These are phyloP conservation scores for Aureobasidium sp. DNA, from an alignment of 2,329 filamentous ascomycete genomes.

Conservation along the genomic window DNA sequence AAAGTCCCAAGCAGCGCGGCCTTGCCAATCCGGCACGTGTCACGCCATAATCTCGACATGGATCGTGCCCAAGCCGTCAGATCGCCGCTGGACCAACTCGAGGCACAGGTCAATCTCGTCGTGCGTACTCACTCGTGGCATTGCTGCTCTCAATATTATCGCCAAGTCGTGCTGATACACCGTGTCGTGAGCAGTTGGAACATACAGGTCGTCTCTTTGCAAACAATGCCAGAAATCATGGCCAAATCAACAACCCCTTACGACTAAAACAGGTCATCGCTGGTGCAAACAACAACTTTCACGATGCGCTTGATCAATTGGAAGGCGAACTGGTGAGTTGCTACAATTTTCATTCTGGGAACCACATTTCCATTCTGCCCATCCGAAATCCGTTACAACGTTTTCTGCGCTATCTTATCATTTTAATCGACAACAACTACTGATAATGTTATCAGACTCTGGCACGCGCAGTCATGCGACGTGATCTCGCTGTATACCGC, in stretches of 20 bases:
- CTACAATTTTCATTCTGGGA: neutral
- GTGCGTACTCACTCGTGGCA: conserved; percentile 26
- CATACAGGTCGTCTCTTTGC: conserved; percentile 39
- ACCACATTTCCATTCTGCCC: neutral
- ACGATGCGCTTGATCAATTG: conserved; percentile 44
- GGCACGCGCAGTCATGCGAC: conserved; percentile 27
- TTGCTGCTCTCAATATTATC: neutral
- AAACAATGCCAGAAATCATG: conserved; percentile 25
- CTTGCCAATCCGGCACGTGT: neutral
- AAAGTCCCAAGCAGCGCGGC: neutral
- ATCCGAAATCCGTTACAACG: neutral
- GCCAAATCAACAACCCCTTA: conserved; percentile 25
- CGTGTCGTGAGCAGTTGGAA: conserved; percentile 28
- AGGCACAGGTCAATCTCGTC: conserved; percentile 40
- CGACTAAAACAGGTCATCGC: conserved; percentile 33
- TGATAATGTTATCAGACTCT: conserved; percentile 20
- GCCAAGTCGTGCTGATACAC: neutral
- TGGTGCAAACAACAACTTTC: conserved; percentile 35
- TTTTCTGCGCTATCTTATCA: neutral
- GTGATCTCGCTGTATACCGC: conserved; percentile 27
- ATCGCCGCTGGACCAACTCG: conserved; percentile 35
- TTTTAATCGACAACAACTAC: neutral
- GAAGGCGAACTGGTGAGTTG: conserved; percentile 37
- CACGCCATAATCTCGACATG: conserved; percentile 14
- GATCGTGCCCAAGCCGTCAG: conserved; percentile 15